Evolutionary conservation across 352 stramenopile genomes (phyloP), one percentile per base, ranked within the genome.

Genomic region (Pythium volutum): DNA sequence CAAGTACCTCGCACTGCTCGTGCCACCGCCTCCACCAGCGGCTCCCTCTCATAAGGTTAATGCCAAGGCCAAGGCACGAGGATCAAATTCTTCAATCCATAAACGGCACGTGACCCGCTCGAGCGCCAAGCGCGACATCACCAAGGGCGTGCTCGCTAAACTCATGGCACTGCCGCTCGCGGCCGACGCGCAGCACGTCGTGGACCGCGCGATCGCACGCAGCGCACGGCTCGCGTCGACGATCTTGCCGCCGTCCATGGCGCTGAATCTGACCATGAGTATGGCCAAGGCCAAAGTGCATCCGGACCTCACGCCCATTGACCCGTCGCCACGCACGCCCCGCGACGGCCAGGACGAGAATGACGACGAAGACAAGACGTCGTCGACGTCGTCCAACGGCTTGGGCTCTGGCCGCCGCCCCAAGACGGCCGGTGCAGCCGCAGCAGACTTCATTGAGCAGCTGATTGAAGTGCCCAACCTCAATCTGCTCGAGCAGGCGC

Each of bases 1-100:
- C 36, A 81, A 74, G 29, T 84, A 79, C 36, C 57, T 74, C n/a
- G 61, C 68, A 8, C 52, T 82, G 26, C 66, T 82, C n/a, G 27
- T 48, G 14, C 50, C 63, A 9, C 53, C 59, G 1, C 31, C 6
- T 8, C 6, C 31, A 11, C 31, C 31, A 36, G 31, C 31, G 31
- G 31, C 31, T 36, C 31, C 31, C 31, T 36, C 31, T 10, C 29
- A 34, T 5, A 34, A n/a, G n/a, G n/a, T n/a, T n/a, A n/a, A n/a
- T n/a, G n/a, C 29, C 3, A 36, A 36, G 31, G 6, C 31, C 31
- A 36, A 36, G 31, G 31, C 8, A 36, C 8, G 8, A 36, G 31
- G 8, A 36, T 2, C 31, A 2, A 36, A 11, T 11, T 8, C 34
- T 12, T 66, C 42, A 46, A 46, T 55, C 47, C 26, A 66, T 11